Base-by-base conservation (phyloP, 495 filamentous ascomycete species). In the Friedmanniomyces simplex region DNA sequence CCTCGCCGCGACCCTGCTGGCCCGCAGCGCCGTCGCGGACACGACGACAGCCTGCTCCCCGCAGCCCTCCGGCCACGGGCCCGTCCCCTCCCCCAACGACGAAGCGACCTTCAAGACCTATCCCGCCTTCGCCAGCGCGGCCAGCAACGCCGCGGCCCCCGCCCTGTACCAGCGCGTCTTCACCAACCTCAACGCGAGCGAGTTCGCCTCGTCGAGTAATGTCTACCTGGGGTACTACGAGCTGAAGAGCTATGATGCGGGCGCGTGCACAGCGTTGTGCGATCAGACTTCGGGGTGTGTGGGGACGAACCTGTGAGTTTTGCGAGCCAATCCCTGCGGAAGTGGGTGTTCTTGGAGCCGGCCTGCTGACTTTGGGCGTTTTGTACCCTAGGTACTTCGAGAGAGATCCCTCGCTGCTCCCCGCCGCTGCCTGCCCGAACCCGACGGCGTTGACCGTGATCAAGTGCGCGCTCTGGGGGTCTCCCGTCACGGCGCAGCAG, bases 121-220 rank as follows among this genome's bases (percentile, higher is more conserved):
- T 26, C 34, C 52, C 14, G 16, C 46, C 20, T 61, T 54, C 58
- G 47, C 45, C 54, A 25, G 25, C 18, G 51, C 47, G 13, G 62
- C 62, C 36, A 41, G 26, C 5, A 46, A 49, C 20, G 72, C 75
- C 12, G 49, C 59, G 1, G 69, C 66, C 0, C 76, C 76, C 6
- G 41, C 61, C 18, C 70, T 72, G n/a, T 78, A 78, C 54, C 63
- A 56, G 6, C 56, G 43, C 25, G 66, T 68, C 18, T 64, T 64
- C 56, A 16, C 13, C 43, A 61, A 58, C 49, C 50, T 61, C 14
- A 50, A 55, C 41, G 58, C 45, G 47, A 43, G 47, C n/a, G 43
- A 42, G 25, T 36, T 54, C 21, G 37, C 45, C 1, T 50, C 43
- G 6, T 20, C 36, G 42, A 28, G 10, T 18, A 52, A 51, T 24